Conservation (phyloP, 2,329 filamentous ascomycete genomes). For the Rhinocladiella similis region DNA sequence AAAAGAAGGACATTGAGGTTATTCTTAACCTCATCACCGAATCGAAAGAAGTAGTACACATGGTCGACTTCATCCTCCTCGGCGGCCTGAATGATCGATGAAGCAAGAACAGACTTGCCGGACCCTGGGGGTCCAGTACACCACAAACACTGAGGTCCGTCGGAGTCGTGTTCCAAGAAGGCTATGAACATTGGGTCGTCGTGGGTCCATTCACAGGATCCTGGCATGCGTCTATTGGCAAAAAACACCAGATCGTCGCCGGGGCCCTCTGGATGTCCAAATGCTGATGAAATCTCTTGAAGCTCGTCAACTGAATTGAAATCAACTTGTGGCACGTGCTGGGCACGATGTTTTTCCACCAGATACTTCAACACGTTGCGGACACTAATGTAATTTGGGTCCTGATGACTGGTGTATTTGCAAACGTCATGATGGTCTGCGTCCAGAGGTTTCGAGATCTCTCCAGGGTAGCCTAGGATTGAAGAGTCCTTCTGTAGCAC, state of each 20-base stretch:
- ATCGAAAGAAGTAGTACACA: constrained; percentile 31
- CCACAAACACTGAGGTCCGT: constrained; percentile 30
- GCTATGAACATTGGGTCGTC: not conserved
- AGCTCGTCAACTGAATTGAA: not conserved
- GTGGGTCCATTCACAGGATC: constrained; percentile 14
- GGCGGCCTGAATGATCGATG: constrained; percentile 27
- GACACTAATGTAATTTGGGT: constrained; percentile 31
- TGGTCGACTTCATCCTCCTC: constrained; percentile 16
- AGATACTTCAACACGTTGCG: constrained; percentile 5
- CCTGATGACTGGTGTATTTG: constrained; percentile 31
- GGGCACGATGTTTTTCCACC: not conserved
- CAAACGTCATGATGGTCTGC: constrained; percentile 36
- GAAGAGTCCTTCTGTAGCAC: constrained; percentile 43
- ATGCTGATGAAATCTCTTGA: not conserved
- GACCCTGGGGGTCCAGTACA: constrained; percentile 30
- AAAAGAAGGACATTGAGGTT: constrained; percentile 26
- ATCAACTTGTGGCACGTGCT: not conserved
- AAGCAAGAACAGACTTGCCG: constrained; percentile 36
- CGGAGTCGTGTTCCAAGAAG: constrained; percentile 8
- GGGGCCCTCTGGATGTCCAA: constrained; percentile 1
- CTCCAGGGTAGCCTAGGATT: constrained; percentile 43
- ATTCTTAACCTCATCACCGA: constrained; percentile 31
- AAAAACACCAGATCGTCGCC: constrained; percentile 15
- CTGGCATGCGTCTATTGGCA: constrained; percentile 5
- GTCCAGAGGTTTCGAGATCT: constrained; percentile 39